These are phyloP conservation scores for Huntiella decipiens DNA, from an alignment of 2,329 filamentous ascomycete genomes.

Conservation along the genomic window DNA sequence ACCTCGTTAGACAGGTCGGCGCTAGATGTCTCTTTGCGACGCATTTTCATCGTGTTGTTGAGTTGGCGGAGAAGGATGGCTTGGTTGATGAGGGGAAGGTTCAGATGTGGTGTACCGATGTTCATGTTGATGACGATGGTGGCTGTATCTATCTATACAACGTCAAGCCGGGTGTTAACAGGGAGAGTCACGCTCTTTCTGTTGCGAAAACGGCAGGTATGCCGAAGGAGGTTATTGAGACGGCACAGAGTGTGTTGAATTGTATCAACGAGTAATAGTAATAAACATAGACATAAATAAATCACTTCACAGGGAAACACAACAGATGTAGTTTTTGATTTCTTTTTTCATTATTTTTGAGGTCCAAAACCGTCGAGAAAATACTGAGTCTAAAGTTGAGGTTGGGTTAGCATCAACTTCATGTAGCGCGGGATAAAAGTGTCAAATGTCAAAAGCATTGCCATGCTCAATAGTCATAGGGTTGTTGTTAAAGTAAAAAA, in stretches of 20 bases:
- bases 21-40: conserved; percentile 82
- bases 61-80: conserved; percentile 31
- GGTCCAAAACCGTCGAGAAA: background rate
- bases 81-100: background rate
- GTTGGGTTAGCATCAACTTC: conserved; percentile 5
- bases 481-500: conserved; percentile 30
- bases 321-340: conserved; percentile 16
- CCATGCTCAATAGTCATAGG: conserved; percentile 29
- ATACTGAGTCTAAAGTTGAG: background rate
- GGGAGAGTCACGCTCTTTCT: conserved; percentile 77
- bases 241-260: conserved; percentile 41
- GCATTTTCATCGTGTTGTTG: conserved; percentile 74
- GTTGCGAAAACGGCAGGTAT: conserved; percentile 78
- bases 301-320: background rate
- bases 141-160: conserved; percentile 78
- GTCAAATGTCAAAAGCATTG: background rate
- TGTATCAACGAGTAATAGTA: background rate
- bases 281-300: background rate
- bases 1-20: conserved; percentile 58
- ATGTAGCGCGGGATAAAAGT: conserved; percentile 3
- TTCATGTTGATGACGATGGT: conserved; percentile 50
- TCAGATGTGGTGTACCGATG: conserved; percentile 73
- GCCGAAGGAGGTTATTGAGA: conserved; percentile 49
- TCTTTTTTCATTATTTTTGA: conserved; percentile 13
- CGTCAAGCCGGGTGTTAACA: conserved; percentile 64